Conservation (phyloP, 257 asterid genomes). For the Prunella vulgaris region DNA sequence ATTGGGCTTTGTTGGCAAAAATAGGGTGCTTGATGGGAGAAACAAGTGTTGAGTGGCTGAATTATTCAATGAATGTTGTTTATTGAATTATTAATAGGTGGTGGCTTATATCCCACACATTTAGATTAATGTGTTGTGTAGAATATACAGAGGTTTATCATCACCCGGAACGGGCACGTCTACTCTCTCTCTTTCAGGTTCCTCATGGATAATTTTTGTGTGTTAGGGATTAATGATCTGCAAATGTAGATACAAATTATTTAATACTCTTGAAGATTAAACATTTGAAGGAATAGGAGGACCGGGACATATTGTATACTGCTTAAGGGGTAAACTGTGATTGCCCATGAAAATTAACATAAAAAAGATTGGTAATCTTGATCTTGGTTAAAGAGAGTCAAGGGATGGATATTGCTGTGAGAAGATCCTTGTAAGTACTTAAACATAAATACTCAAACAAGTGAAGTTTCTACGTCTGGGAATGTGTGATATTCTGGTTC, state of each 20-base stretch:
- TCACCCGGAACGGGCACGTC: not conserved
- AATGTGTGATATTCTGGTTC: not conserved
- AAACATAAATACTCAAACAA: not conserved
- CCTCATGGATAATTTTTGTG: not conserved
- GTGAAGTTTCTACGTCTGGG: not conserved
- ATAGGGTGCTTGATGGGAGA: slow-evolving; percentile 15
- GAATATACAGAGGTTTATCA: not conserved
- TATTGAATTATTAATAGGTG: slow-evolving; percentile 1
- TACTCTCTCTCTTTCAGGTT: not conserved
- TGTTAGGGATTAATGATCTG: not conserved
- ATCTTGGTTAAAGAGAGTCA: not conserved
- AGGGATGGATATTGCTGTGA: not conserved
- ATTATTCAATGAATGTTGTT: slow-evolving; percentile 7
- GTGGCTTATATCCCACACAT: slow-evolving; percentile 1
- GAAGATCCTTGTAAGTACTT: not conserved
- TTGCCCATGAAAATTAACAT: not conserved
- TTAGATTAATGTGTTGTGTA: not conserved
- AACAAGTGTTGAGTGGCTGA: slow-evolving; percentile 5
- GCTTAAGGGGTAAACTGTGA: not conserved
- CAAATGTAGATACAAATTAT: not conserved
- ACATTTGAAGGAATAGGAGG: not conserved
- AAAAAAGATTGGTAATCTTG: not conserved
- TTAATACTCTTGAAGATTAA: not conserved
- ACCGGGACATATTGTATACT: not conserved
- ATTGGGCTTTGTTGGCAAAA: slow-evolving; percentile 1